Base-by-base conservation (phyloP, 1,139 yeast species). In the Geotrichum klebahnii region DNA sequence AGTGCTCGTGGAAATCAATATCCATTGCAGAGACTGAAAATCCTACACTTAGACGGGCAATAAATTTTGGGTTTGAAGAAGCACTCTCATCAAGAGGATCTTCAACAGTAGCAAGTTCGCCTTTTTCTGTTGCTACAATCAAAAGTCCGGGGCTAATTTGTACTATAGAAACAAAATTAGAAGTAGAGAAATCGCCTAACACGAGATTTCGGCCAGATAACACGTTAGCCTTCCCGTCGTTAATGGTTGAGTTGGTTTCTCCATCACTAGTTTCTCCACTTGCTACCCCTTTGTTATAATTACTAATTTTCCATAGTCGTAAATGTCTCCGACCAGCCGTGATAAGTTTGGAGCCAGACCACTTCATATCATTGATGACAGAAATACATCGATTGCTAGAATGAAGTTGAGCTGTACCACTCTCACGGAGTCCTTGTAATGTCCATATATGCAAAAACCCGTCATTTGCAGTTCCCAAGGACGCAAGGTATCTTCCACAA, bases 361-460 rank as follows among this genome's bases (percentile, higher is more conserved):
- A 83, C 3, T 74, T 53, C 50, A 82, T 59, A 43, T 76, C 78
- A 55, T 77, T 72, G 3, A 83, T 73, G 8, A 72, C 68, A 0
- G 84, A 75, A 1, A 84, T 78, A 61, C 89, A 82, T 56, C 79
- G 72, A 64, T 82, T 82, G 41, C 79, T 74, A 0, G 81, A 77
- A 17, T 66, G 61, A 60, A 46, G 58, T 35, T 52, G 66, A 37
- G 57, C 62, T 14, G 53, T 23, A 53, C 53, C 43, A 54, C 33
- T 31, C 17, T 59, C 67, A 33, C 56, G 55, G 28, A 56, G 62
- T 5, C 57, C 57, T 17, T 48, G 47, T 12, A 78, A 53, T 42
- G 65, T 69, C 90, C 90, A 83, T 3, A 83, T 66, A 57, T 80
- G 77, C 14, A 83, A 60, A 53, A 74, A 80, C 1, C 89, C 88